Base-by-base conservation (phyloP, 1,284 basidiomycete species). In the Cryptococcus sp. region DNA sequence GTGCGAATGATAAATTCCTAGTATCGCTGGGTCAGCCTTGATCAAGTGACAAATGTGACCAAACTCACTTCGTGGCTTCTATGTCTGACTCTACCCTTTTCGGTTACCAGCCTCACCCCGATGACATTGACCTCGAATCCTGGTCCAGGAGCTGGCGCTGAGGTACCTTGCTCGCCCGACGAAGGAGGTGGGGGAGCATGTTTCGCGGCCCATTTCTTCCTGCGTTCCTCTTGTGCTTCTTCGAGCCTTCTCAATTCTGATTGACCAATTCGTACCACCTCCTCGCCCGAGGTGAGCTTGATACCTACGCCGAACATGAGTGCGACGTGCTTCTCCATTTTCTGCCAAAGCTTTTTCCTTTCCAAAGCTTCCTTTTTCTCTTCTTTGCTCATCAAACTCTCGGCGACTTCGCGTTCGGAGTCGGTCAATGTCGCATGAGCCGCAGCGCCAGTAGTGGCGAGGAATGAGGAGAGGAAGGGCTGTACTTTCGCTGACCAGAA, bases 1-100 rank as follows among this genome's bases (percentile, higher is more conserved):
- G 95, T 99, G 31, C 91, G 86, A 40, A 99, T 87, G 69, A 99
- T 87, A 75, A 99, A 99, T 82, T 98, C 95, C 89, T 93, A 25
- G 69, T 17, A 47, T 22, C 50, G 66, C 52, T 60, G 57, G 17
- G 38, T 13, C 17, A 11, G 31, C 15, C 19, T 15, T 31, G 8
- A 50, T 40, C 23, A 53, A 54, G 10, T 41, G 23, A 41, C 4
- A 22, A 22, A 17, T 16, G 15, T 17, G 45, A 6, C 16, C 47
- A n/a, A 17, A 72, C 77, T 63, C 71, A 90, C 91, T 79, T 96
- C 93, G 75, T 96, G 93, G 19, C 82, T 84, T 66, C 87, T 85
- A 72, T 86, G 91, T 59, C 93, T 82, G 60, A 97, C 84, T 39
- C 90, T 84, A 11, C 90, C 89, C 79, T 87, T 92, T 75, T 91